Conservation (phyloP, 2,329 filamentous ascomycete genomes). For the Colletotrichum sansevieriae region DNA sequence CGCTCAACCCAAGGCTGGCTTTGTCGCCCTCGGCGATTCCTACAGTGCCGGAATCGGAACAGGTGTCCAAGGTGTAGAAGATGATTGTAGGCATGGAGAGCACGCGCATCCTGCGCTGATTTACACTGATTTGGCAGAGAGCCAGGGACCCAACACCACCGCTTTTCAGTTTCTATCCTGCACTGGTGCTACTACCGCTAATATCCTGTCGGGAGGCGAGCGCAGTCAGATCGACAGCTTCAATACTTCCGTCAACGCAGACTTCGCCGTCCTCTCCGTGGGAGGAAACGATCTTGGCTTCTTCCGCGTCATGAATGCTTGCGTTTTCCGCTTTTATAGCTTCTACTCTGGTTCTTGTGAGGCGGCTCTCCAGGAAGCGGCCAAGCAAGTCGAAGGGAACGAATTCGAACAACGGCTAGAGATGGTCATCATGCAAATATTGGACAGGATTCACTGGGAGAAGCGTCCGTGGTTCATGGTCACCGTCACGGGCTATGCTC, state of each 20-base stretch:
- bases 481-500: constrained; percentile 62
- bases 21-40: constrained; percentile 60
- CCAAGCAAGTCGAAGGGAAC: constrained; percentile 50
- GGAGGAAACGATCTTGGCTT: constrained; percentile 64
- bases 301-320: constrained; percentile 64
- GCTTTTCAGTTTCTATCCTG: constrained; percentile 61
- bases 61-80: constrained; percentile 54
- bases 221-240: constrained; percentile 58
- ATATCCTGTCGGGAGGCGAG: constrained; percentile 54
- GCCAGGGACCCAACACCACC: constrained; percentile 46
- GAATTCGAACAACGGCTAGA: constrained; percentile 56
- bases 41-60: constrained; percentile 64
- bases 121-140: constrained; percentile 51
- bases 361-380: constrained; percentile 52
- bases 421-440: constrained; percentile 57
- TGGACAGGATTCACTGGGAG: constrained; percentile 60
- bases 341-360: constrained; percentile 62
- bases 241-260: constrained; percentile 52
- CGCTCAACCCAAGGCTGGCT: constrained; percentile 41
- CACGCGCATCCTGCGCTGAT: constrained; percentile 59
- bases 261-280: constrained; percentile 61
- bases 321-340: constrained; percentile 63
- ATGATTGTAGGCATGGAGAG: constrained; percentile 57
- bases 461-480: constrained; percentile 57
- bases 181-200: constrained; percentile 57